These are phyloP conservation scores for Thamnidium elegans DNA, from an alignment of 192 early-diverging fungal genomes.

Conservation along the genomic window DNA sequence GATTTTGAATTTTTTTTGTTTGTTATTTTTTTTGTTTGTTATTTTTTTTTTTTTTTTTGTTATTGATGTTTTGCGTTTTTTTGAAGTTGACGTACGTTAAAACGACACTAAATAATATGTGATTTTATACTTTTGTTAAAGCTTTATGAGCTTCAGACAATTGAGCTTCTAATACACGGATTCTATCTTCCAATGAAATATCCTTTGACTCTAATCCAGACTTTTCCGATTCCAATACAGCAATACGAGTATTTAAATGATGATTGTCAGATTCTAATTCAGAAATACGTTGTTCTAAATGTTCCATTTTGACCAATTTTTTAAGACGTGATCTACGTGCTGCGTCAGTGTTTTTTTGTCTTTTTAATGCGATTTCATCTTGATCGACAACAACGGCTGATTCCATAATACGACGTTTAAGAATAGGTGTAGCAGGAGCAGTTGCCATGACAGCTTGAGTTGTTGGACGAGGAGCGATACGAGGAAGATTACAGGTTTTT, in stretches of 20 bases:
- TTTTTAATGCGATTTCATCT: slow-evolving; percentile 39
- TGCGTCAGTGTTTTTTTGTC: slow-evolving; percentile 79
- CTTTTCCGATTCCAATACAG: slow-evolving; percentile 50
- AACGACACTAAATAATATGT: not conserved
- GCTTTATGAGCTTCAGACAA: slow-evolving; percentile 37
- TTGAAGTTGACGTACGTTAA: not conserved
- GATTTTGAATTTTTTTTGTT: not conserved
- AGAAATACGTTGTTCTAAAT: slow-evolving; percentile 67
- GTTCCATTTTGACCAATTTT: slow-evolving; percentile 74
- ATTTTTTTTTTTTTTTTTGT: not conserved
- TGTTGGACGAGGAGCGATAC: slow-evolving; percentile 6
- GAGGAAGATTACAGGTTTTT: not conserved
- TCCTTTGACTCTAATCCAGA: slow-evolving; percentile 36
- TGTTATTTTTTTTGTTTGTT: not conserved
- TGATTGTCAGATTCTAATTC: slow-evolving; percentile 76
- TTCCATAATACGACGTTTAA: slow-evolving; percentile 15
- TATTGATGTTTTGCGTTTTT: no score
- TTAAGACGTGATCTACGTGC: slow-evolving; percentile 84
- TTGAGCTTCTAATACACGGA: slow-evolving; percentile 40
- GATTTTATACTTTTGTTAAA: slow-evolving; percentile 17
- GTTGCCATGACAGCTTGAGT: not conserved
- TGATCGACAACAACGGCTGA: not conserved
- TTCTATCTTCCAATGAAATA: slow-evolving; percentile 33
- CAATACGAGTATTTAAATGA: slow-evolving; percentile 53
- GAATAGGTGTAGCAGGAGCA: not conserved